A percentile compares a stretch with the other conserved stretches of the same genome.
Conservation (phyloP, 352 stramenopile genomes). For the Labyrinthula sp. region DNA sequence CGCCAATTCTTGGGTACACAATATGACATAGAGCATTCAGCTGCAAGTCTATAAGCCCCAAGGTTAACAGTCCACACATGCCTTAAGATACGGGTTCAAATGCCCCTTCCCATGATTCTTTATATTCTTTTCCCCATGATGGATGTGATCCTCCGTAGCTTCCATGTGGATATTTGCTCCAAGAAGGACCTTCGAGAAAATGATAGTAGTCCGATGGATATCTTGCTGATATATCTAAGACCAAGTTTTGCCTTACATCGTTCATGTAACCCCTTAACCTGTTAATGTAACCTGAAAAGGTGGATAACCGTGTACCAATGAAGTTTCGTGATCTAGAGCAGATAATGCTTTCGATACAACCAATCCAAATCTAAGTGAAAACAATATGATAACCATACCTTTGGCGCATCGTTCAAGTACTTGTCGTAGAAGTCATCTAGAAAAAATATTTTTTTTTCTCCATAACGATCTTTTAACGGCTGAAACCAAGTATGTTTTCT, state of each 20-base stretch:
- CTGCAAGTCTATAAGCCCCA: too few species aligned
- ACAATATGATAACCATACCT: too few species aligned
- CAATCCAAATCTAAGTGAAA: constrained; percentile 9
- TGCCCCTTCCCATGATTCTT: constrained; percentile 24
- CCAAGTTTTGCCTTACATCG: constrained; percentile 24
- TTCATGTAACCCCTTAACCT: constrained; percentile 22
- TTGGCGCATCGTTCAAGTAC: neutral
- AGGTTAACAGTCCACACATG: too few species aligned
- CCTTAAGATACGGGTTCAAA: too few species aligned
- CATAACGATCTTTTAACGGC: constrained; percentile 26
- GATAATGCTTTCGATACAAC: constrained; percentile 21
- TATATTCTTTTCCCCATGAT: constrained; percentile 26
- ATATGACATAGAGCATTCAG: too few species aligned
- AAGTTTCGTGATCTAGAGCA: constrained; percentile 18
- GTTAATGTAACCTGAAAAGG: constrained; percentile 28
- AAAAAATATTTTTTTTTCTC: constrained; percentile 15
- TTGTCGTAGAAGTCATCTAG: constrained; percentile 27
- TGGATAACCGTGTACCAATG: constrained; percentile 23
- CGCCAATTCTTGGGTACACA: too few species aligned
- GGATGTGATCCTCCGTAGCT: constrained; percentile 20
- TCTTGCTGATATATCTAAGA: constrained; percentile 13
- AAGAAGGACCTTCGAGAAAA: constrained; percentile 15
- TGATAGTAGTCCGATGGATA: constrained; percentile 23
- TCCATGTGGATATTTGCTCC: constrained; percentile 8
- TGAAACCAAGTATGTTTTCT: constrained; percentile 26